Evolutionary conservation across 495 filamentous ascomycete species (phyloP).

Genomic region (Tuber indicum): DNA sequence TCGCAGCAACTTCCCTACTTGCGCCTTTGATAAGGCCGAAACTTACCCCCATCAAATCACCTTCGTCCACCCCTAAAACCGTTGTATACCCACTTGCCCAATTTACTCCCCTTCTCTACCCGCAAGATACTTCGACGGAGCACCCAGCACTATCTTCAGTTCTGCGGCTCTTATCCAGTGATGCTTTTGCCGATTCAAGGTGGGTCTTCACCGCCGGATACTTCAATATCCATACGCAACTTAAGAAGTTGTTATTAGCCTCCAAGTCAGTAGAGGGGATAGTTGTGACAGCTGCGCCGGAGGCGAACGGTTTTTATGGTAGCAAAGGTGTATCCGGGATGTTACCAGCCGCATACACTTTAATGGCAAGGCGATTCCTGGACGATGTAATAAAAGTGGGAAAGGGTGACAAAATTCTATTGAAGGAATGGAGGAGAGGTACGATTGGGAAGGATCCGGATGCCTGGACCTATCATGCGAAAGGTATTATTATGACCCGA

Average conservation of each 20-base stretch:
- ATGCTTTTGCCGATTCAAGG: constrained; percentile 57
- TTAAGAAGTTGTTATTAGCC: constrained; percentile 69
- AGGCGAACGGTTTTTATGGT: constrained; percentile 92
- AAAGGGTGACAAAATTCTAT: constrained; percentile 55
- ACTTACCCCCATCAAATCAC: constrained; percentile 37
- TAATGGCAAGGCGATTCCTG: constrained; percentile 76
- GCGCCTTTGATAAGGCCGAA: constrained; percentile 56
- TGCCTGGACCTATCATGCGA: constrained; percentile 98
- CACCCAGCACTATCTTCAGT: constrained; percentile 69
- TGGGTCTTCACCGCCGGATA: constrained; percentile 98
- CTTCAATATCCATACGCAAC: constrained; percentile 84
- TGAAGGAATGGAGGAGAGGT: constrained; percentile 86
- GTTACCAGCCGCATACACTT: constrained; percentile 83
- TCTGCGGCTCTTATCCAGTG: constrained; percentile 56
- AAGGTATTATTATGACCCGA: constrained; percentile 47
- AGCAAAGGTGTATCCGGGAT: constrained; percentile 82
- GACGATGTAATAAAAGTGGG: constrained; percentile 57
- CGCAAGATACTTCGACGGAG: constrained; percentile 73
- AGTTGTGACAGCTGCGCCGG: constrained; percentile 86
- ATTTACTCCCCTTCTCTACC: constrained; percentile 72
- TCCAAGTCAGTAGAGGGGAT: constrained; percentile 63
- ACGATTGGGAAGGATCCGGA: constrained; percentile 50
- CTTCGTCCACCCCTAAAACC: constrained; percentile 31
- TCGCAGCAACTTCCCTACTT: constrained; percentile 60
- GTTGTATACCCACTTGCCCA: constrained; percentile 77